Evolutionary conservation across 2,329 filamentous ascomycete genomes (phyloP), one percentile per base, ranked within the genome.

Genomic region (Nothopassalora personata): DNA sequence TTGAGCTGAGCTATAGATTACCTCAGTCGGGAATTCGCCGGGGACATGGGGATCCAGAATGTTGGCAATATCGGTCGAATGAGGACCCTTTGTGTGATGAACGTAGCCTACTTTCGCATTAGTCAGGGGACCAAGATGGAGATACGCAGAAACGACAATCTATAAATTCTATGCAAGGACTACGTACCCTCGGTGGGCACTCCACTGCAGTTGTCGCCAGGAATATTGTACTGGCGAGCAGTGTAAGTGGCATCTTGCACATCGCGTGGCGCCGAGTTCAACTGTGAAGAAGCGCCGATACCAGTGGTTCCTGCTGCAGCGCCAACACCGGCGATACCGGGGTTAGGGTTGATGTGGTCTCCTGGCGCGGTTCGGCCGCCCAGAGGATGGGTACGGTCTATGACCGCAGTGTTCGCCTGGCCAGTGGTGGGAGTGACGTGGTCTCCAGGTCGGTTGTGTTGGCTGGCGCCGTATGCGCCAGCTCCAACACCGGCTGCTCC

Each of bases 41-140:
- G 70, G 68, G 6, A 73, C 65, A 36, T 72, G 67, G 6, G 75
- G 74, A 54, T 75, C 75, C 18, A 74, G 67, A 34, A 56, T 55
- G 57, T 68, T 67, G 10, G 63, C 66, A 10, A 60, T 63, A 43
- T 66, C 66, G 7, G 50, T 62, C 36, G 58, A 62, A 66, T 66
- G 71, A 59, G 64, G 73, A 13, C 65, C 65, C n/a, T 31, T 46
- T 4, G 54, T 56, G 33, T 64, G 62, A 33, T 65, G 63, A 8
- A 66, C 27, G 28, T 60, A 62, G 23, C 66, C 65, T 51, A 28
- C 28, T 18, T 27, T 49, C 46, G 46, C 30, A 4, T 27, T 6
- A 49, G 28, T 28, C 19, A 28, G n/a, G 15, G 18, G 31, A 1
- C 28, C 8, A 43, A n/a, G n/a, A 18, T 15, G 5, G 2, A 2